Evolutionary conservation across 208 protist species (phyloP).

Genomic region (Leishmania tropica): DNA sequence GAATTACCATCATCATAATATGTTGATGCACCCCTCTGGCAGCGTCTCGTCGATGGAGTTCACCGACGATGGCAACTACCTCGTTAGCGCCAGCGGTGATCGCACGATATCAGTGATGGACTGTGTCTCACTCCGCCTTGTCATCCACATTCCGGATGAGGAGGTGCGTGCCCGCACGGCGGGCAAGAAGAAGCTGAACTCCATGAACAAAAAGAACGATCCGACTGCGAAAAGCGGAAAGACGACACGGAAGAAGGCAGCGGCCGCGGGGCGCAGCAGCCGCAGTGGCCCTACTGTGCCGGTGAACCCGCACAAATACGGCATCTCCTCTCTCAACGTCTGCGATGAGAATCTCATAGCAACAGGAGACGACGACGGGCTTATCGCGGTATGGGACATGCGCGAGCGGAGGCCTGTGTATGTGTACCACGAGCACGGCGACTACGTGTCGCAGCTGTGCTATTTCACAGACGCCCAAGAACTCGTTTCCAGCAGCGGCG

Average conservation of each 20-base stretch:
- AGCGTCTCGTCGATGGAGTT: conserved; percentile 85
- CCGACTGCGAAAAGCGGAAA: conserved; percentile 11
- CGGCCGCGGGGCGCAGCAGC: conserved; percentile 1
- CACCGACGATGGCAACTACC: conserved; percentile 84
- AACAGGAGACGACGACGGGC: conserved; percentile 88
- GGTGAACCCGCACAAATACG: conserved; percentile 87
- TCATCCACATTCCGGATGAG: conserved; percentile 68
- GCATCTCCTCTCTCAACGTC: conserved; percentile 84
- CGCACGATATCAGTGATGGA: conserved; percentile 82
- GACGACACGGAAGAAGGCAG: conserved; percentile 14
- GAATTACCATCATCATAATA: conserved; percentile 68
- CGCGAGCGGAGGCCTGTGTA: conserved; percentile 61
- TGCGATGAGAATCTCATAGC: conserved; percentile 86
- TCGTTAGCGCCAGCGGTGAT: conserved; percentile 85
- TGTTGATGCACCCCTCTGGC: conserved; percentile 82
- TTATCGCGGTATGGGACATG: conserved; percentile 91
- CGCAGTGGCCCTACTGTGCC: background rate
- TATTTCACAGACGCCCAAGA: conserved; percentile 89
- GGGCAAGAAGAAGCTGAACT: conserved; percentile 41
- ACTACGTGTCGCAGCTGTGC: conserved; percentile 88
- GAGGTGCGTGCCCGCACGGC: conserved; percentile 19
- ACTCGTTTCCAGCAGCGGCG: conserved; percentile 85
- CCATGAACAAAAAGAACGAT: conserved; percentile 42
- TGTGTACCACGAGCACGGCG: conserved; percentile 88
- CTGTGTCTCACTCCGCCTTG: conserved; percentile 69